These are phyloP conservation scores for Leavenworthia alabamica DNA, from an alignment of 345 rosid genomes.

Conservation along the genomic window DNA sequence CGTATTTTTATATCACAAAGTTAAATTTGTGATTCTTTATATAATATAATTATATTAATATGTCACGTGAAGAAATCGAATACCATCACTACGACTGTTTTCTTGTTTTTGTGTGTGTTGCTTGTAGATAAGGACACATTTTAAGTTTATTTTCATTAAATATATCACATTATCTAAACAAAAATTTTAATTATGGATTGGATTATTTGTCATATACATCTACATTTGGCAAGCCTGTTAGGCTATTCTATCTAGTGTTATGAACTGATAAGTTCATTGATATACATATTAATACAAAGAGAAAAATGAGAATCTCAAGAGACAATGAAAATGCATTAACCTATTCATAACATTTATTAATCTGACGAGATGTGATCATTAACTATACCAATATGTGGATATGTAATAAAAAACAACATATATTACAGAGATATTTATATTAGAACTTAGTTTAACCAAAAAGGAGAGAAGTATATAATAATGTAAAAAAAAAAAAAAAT, in stretches of 20 bases:
- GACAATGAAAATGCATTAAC: too few relatives aligned
- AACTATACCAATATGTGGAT: too few relatives aligned
- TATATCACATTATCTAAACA: neutral
- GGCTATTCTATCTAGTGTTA: too few relatives aligned
- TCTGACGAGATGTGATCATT: too few relatives aligned
- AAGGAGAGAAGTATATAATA: too few relatives aligned
- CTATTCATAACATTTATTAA: too few relatives aligned
- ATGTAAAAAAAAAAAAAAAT: too few relatives aligned
- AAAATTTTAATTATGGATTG: neutral
- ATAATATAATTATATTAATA: too few relatives aligned
- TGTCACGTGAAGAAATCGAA: constrained; percentile 2
- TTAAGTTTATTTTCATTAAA: neutral
- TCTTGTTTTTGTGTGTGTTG: neutral
- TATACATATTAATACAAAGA: too few relatives aligned
- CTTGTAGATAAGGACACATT: neutral
- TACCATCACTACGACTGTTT: neutral
- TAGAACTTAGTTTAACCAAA: neutral
- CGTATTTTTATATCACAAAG: neutral
- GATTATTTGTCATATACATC: neutral
- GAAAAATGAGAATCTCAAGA: too few relatives aligned
- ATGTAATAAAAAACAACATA: neutral
- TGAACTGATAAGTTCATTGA: too few relatives aligned
- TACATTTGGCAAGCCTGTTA: neutral
- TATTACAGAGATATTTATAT: neutral
- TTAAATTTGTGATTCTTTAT: neutral